A percentile compares a stretch with the other conserved stretches of the same genome.
phyloP scores from a whole-genome alignment of 176 grass and related monocot genomes.

The Cenchrus fungigraminus region DNA sequence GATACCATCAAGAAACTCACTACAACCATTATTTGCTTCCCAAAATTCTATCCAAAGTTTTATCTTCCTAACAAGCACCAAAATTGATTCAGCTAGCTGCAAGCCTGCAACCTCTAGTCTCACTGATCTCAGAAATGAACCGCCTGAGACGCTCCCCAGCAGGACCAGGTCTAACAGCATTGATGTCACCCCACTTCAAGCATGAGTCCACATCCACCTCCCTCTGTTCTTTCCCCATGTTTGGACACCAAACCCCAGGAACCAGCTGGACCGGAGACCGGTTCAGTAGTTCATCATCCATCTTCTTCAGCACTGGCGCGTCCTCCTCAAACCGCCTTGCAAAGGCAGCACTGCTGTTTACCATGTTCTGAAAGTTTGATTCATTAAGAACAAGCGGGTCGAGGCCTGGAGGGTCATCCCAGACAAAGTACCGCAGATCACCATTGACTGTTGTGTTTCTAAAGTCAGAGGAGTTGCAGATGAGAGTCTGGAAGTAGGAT shows the following conservation, averaged over 20 bases:
- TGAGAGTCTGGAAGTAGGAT: conserved; percentile 85
- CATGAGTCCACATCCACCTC: conserved; percentile 6
- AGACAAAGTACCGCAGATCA: conserved; percentile 69
- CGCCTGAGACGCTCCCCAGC: conserved; percentile 43
- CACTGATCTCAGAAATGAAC: conserved; percentile 48
- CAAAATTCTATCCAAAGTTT: background rate
- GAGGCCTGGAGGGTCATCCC: conserved; percentile 69
- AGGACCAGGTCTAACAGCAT: conserved; percentile 41
- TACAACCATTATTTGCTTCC: background rate
- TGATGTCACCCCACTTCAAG: conserved; percentile 45
- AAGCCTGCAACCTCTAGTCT: conserved; percentile 49
- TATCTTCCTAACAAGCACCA: background rate
- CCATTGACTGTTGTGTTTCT: conserved; percentile 58
- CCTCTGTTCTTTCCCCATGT: conserved; percentile 27
- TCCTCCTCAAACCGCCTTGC: conserved; percentile 70
- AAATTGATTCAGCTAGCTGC: conserved; percentile 14
- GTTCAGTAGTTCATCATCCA: conserved; percentile 63
- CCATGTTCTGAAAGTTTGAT: conserved; percentile 52
- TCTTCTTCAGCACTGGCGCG: conserved; percentile 50
- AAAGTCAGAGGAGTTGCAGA: conserved; percentile 72
- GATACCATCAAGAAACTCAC: background rate
- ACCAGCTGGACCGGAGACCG: conserved; percentile 3
- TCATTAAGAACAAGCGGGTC: conserved; percentile 62
- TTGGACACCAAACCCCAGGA: conserved; percentile 23
- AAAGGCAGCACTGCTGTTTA: conserved; percentile 62